Percentiles rank a stretch among this genome's conserved stretches.
Evolutionary conservation across 352 stramenopile species (phyloP).

Genomic region (Pythium phragmitis): DNA sequence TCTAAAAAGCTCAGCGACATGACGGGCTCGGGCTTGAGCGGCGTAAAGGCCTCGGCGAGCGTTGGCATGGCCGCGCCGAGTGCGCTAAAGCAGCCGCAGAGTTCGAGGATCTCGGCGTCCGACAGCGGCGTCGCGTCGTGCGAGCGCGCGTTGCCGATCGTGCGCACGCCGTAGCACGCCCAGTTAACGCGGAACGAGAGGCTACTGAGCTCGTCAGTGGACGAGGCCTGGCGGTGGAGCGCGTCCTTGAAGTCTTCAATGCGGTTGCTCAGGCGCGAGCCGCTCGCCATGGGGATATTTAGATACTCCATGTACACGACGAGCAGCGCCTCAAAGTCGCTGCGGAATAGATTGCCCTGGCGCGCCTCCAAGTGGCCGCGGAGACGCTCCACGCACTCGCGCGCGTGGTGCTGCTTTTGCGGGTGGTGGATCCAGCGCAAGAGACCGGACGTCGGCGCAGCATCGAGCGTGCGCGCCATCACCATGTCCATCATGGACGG

Average conservation of each 20-base stretch:
- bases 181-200: conserved; percentile 7
- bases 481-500: conserved; percentile 11
- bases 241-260: conserved; percentile 16
- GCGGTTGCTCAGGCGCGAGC: conserved; percentile 3
- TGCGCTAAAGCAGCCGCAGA: conserved; percentile 16
- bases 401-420: conserved; percentile 3
- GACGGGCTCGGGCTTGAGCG: background rate
- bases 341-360: conserved; percentile 16
- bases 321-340: conserved; percentile 17
- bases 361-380: conserved; percentile 6
- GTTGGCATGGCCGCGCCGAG: conserved; percentile 8
- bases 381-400: conserved; percentile 5
- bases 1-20: background rate
- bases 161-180: conserved; percentile 16
- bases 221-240: conserved; percentile 1
- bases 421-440: conserved; percentile 6
- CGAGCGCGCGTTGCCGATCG: conserved; percentile 17
- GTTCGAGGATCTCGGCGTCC: conserved; percentile 8
- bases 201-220: conserved; percentile 4
- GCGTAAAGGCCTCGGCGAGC: conserved; percentile 3
- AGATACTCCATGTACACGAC: conserved; percentile 20
- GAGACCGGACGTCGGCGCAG: conserved; percentile 1
- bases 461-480: conserved; percentile 5
- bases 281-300: conserved; percentile 7
- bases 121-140: conserved; percentile 10